Base-by-base conservation (phyloP, 2,329 filamentous ascomycete genomes). In the Arthroderma uncinatum region DNA sequence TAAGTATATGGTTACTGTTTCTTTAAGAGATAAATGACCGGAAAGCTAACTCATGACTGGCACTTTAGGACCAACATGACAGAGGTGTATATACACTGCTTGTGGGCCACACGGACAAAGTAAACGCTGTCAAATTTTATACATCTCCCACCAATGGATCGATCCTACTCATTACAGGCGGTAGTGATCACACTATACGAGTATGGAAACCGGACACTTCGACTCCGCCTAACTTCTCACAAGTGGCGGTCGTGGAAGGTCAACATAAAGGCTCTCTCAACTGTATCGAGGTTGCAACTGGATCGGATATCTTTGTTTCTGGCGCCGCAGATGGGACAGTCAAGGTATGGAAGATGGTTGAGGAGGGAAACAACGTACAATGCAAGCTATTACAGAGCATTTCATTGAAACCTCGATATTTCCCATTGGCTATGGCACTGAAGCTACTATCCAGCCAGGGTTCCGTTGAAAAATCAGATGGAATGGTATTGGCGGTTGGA, bases 51-150 rank as follows among this genome's bases (percentile, higher is more conserved):
- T 10, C 23, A 5, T 55, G 25, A n/a, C 21, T 47, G 21, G 21
- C 16, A 37, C 39, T 59, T 54, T 59, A 80, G 72, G 74, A 79
- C 58, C 62, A 67, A 30, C 63, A 69, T 28, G 64, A 75, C 23
- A 67, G 65, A 16, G 91, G 92, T 4, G 77, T 95, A 10, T 78
- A 77, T 54, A 70, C 73, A 0, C 76, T 95, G 1, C 76, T 97
- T 34, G 78, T 79, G 36, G 89, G 89, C 0, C 93, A 98, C 68
- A 82, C 78, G 10, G 87, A 86, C 61, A 79, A 80, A 55, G 89
- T 97, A 60, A 95, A 90, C 71, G 88, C 85, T 9, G 82, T 97
- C 55, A 86, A 83, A 64, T 94, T 96, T 66, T 78, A 92, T 56
- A 81, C 82, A 47, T 69, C 71, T 33, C 72, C 74, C 16, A 72